Evolutionary conservation across 1,139 yeast species (phyloP), one percentile per base, ranked within the genome.

Genomic region (Magnusiomyces starmeri): DNA sequence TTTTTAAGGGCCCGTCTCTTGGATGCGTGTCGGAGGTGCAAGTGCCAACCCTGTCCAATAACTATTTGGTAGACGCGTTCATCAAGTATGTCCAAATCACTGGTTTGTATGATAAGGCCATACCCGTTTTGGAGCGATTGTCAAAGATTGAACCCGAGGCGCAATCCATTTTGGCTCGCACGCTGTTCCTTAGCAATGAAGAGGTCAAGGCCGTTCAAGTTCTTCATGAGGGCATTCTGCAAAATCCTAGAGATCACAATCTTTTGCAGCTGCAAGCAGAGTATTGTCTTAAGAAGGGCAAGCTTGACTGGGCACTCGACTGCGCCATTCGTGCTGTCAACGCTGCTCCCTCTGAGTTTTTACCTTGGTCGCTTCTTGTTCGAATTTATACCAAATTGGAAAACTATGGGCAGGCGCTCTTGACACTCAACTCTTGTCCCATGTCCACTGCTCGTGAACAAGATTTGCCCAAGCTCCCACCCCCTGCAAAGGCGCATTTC

Each of bases 401-500:
- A 51, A 88, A 88, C 65, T 85, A 78, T 61, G 82, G 81, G 56
- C 81, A 78, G 62, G 97, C 97, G 0, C 73, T 92, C 55, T 70
- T 87, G 50, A 82, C 96, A 0, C 75, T 92, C 59, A 92, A 92
- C 65, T 85, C 96, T 6, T 84, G 96, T 65, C 97, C 97, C 9
- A 86, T 92, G 95, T 84, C 85, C 63, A 77, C 84, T 1, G 77
- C 81, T 57, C 79, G 80, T 60, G 85, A 83, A 43, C 77, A 78
- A 51, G 77, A 74, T 57, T 54, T 63, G 34, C 70, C 68, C 51
- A 59, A 71, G 21, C 74, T 95, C 70, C 79, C 89, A 4, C 75
- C 77, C n/a, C 81, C 85, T 42, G 82, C 85, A 44, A 80, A 81
- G 55, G 75, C 85, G 37, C 84, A 81, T 54, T 77, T 85, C 61